Conservation (phyloP, 352 stramenopile species). For the Globisporangium nagaii region DNA sequence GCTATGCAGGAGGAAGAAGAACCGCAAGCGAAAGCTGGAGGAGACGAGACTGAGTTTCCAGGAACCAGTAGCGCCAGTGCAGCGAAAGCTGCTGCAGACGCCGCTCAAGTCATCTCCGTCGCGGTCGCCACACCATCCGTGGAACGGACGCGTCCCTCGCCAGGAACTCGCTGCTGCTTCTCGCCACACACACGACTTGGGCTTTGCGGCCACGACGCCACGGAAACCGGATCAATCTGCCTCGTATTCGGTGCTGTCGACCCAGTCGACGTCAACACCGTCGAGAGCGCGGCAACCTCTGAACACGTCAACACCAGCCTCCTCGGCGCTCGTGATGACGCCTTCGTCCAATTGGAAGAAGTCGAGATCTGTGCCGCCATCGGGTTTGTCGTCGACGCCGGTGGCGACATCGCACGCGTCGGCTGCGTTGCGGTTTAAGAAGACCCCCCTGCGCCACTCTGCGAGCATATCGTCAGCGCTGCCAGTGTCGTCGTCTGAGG, state of each 20-base stretch:
- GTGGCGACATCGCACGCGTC: neutral
- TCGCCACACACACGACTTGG: neutral
- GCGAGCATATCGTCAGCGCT: constrained; percentile 1
- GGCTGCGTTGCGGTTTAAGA: neutral
- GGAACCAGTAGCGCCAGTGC: constrained; percentile 28
- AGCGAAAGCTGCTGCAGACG: constrained; percentile 72
- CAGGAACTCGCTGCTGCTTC: neutral
- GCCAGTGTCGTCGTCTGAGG: neutral
- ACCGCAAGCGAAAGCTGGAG: constrained; percentile 53
- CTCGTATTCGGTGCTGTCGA: constrained; percentile 7
- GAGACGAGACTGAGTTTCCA: constrained; percentile 21
- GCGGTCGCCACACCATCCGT: constrained; percentile 32
- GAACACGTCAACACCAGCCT: constrained; percentile 18
- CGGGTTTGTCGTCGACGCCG: constrained; percentile 1
- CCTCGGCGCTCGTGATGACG: constrained; percentile 4
- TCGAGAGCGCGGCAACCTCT: neutral
- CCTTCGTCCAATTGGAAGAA: constrained; percentile 16
- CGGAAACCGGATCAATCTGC: neutral
- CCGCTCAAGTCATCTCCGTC: constrained; percentile 39
- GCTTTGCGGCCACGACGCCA: constrained; percentile 9
- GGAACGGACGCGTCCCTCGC: constrained; percentile 30
- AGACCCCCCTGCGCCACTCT: neutral
- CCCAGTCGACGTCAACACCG: neutral
- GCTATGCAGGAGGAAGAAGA: constrained; percentile 45
- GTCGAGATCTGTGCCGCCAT: constrained; percentile 11